A percentile compares a stretch with the other conserved stretches of the same genome.
These are phyloP conservation scores for Neophaeococcomyces aloes DNA, from an alignment of 2,329 filamentous ascomycete species.

Conservation along the genomic window DNA sequence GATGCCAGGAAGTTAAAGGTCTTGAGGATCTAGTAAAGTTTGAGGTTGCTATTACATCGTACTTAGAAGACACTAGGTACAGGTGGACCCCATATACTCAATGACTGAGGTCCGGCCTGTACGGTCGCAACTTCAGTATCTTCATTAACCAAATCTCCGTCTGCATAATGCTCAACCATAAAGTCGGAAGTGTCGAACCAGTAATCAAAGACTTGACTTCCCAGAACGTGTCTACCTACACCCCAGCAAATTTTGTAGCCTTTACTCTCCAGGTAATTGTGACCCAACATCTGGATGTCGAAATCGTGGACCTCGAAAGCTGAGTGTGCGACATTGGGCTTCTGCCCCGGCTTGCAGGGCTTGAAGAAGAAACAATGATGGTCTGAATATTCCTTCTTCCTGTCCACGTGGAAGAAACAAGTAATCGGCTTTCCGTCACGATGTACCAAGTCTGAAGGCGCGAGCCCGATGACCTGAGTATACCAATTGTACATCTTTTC, in stretches of 20 bases:
- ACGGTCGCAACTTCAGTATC: slow-evolving; percentile 27
- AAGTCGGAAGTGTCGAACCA: slow-evolving; percentile 55
- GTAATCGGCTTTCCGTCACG: slow-evolving; percentile 22
- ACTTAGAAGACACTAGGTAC: slow-evolving; percentile 26
- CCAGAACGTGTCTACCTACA: slow-evolving; percentile 58
- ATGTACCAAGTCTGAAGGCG: neutral
- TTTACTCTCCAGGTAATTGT: slow-evolving; percentile 55
- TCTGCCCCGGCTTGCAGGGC: neutral
- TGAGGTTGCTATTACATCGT: too few species aligned
- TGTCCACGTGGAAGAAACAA: slow-evolving; percentile 42
- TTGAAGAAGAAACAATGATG: slow-evolving; percentile 43
- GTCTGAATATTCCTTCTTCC: slow-evolving; percentile 36
- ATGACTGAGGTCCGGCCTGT: slow-evolving; percentile 24
- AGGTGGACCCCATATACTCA: slow-evolving; percentile 29
- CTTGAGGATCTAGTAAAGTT: too few species aligned
- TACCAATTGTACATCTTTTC: neutral
- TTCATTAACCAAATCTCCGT: slow-evolving; percentile 44
- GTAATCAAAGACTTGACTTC: slow-evolving; percentile 63
- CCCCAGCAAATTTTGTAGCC: slow-evolving; percentile 60
- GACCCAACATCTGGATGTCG: slow-evolving; percentile 58
- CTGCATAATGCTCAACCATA: slow-evolving; percentile 60
- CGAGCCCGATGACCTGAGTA: neutral
- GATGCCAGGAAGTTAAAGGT: too few species aligned
- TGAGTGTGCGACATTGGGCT: slow-evolving; percentile 53
- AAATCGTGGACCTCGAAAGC: slow-evolving; percentile 63